Base-by-base conservation (phyloP, 495 filamentous ascomycete genomes). In the Paragyromitra xinjiangensis region DNA sequence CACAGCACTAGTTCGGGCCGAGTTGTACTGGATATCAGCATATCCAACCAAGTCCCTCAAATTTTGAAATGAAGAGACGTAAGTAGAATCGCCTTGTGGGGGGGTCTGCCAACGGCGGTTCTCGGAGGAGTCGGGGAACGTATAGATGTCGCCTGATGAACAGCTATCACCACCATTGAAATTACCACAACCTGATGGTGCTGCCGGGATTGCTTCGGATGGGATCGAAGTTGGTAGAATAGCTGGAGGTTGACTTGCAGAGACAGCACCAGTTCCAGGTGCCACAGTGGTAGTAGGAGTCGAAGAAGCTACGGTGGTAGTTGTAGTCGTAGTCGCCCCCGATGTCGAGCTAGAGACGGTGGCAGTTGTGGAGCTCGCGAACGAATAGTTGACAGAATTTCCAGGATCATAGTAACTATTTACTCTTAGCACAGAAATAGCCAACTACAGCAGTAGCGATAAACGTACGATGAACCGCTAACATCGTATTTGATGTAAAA, bases 31-130 rank as follows among this genome's bases (percentile, higher is more conserved):
- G 40, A 82, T 82, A 63, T 83, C 82, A 16, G 82, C 80, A 61
- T 83, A 83, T 26, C 82, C 82, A 34, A 83, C 67, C 11, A 83
- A 53, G 64, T 82, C 78, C 19, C 80, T 68, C 63, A 82, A 73
- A 64, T 76, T 64, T 50, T 81, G 80, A 48, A 83, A 83, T 0
- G 65, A 71, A 4, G 66, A 50, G 37, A 76, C 71, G 53, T 83
- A 82, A 8, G 55, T 48, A 8, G 50, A 6, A 55, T 59, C 71
- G 44, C 69, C 82, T 39, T 81, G 16, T 3, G 82, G 82, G 22
- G 82, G 82, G 2, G 82, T 83, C 72, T 83, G 82, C 82, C 82
- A 83, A n/a, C 82, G 80, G 11, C 82, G 77, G 48, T 69, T 75
- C 40, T 83, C 82, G 0, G 82, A 58, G 2, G 80, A 78, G 39